These are phyloP conservation scores for Gracilariopsis chorda DNA, from an alignment of 23 red algal genomes.

Conservation along the genomic window DNA sequence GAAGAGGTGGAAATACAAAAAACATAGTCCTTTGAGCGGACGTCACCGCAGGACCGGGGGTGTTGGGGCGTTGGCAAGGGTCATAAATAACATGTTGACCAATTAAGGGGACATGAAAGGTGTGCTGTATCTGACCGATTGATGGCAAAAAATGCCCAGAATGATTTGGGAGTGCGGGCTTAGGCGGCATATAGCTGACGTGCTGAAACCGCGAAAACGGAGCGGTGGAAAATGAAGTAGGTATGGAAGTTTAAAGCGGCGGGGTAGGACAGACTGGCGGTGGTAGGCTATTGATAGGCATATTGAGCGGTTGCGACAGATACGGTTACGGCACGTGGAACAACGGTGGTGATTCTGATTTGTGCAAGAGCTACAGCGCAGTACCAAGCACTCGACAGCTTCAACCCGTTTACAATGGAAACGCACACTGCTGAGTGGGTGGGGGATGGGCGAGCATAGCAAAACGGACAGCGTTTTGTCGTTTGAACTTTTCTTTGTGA, in stretches of 20 bases:
- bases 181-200: neutral
- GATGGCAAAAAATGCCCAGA: neutral
- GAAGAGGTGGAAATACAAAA: neutral
- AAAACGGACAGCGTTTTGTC: slow-evolving; percentile 32
- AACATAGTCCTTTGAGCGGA: neutral
- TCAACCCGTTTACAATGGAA: neutral
- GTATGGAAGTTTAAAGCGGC: neutral
- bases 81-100: neutral
- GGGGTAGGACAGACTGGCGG: neutral
- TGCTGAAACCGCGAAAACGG: neutral
- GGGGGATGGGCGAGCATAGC: slow-evolving; percentile 29
- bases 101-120: neutral
- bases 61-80: neutral
- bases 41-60: neutral
- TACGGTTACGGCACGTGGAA: neutral
- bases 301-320: neutral
- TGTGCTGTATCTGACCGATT: neutral
- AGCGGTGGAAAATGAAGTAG: neutral
- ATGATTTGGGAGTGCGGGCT: neutral
- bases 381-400: neutral
- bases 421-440: neutral
- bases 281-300: neutral
- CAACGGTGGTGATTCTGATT: neutral
- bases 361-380: neutral
- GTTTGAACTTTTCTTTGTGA: slow-evolving; percentile 18